These are phyloP conservation scores for Colletotrichum sp. DNA, from an alignment of 2,329 filamentous ascomycete species.

Conservation along the genomic window DNA sequence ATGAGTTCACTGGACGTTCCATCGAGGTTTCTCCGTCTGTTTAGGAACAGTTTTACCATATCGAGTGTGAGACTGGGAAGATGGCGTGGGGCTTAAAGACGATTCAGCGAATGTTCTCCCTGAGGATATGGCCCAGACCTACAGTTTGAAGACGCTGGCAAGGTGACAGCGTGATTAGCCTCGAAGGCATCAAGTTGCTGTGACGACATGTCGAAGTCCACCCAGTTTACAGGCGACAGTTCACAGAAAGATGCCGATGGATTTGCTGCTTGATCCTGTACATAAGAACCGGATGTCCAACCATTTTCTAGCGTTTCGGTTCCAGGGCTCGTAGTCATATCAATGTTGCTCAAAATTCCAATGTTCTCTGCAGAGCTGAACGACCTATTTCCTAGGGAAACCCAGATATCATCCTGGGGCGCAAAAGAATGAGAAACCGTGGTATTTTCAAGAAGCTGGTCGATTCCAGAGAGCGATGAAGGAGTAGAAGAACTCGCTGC, in stretches of 20 bases:
- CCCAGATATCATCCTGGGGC: not conserved
- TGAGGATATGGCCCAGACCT: not conserved
- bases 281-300: not conserved
- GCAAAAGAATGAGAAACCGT: not conserved
- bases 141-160: not conserved
- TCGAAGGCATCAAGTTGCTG: not conserved
- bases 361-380: not conserved
- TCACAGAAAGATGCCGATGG: not conserved
- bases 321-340: not conserved
- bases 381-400: not conserved
- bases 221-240: not conserved
- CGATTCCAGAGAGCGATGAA: not conserved
- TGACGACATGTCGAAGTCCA: not conserved
- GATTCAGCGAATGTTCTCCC: not conserved
- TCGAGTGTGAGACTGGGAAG: not conserved
- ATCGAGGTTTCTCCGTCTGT: not conserved
- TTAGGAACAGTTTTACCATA: not conserved
- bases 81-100: not conserved
- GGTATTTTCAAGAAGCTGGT: not conserved
- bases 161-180: not conserved
- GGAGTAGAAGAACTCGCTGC: not conserved
- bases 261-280: not conserved
- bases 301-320: not conserved
- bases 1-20: not conserved
- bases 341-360: not conserved